These are phyloP conservation scores for Rubia yunnanensis DNA, from an alignment of 257 asterid genomes.

Conservation along the genomic window DNA sequence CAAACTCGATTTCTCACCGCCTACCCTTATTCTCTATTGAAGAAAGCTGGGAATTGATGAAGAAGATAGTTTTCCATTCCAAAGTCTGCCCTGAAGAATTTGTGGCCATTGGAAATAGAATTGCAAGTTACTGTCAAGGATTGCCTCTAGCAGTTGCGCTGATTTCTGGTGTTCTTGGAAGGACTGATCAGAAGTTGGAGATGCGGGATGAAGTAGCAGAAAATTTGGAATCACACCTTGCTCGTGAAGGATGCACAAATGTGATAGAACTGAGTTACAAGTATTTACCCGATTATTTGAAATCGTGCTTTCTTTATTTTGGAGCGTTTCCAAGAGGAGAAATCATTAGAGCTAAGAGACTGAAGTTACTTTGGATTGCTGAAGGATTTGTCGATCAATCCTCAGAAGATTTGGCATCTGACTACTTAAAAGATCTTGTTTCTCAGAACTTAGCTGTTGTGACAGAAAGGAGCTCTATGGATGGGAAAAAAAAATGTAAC, in stretches of 20 bases:
- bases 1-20: neutral
- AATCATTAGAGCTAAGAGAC: neutral
- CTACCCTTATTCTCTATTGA: neutral
- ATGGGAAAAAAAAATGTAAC: neutral
- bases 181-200: neutral
- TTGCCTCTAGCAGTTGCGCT: neutral
- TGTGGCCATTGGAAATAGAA: neutral
- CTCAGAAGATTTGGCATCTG: neutral
- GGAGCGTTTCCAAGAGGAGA: neutral
- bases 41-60: neutral
- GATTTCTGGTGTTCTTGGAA: neutral
- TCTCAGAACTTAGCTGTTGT: neutral
- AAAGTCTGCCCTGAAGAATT: neutral
- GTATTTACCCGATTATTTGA: neutral
- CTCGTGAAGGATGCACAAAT: neutral
- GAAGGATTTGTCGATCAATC: neutral
- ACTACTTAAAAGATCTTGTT: neutral
- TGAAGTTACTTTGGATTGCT: neutral
- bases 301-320: conserved; percentile 1
- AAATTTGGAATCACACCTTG: neutral
- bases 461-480: neutral
- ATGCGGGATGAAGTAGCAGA: neutral
- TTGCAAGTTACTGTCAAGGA: neutral
- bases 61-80: neutral
- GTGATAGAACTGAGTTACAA: neutral